These are phyloP conservation scores for Nissolia schottii DNA, from an alignment of 306 rosid species.

Conservation along the genomic window DNA sequence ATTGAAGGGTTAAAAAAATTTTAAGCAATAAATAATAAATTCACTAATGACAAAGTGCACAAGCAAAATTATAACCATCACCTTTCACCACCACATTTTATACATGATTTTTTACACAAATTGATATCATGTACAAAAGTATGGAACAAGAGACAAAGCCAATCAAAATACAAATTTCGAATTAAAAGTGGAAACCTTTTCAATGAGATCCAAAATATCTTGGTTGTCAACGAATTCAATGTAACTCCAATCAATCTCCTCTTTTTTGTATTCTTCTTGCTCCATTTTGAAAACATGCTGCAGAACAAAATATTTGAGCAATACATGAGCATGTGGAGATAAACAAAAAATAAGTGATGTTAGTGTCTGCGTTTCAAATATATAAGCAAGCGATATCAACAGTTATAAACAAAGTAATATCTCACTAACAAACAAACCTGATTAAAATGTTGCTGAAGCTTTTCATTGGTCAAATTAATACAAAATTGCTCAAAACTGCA, in stretches of 20 bases:
- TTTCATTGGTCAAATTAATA: constrained; percentile 85
- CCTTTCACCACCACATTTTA: background rate
- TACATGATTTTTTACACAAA: background rate
- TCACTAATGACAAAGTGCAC: background rate
- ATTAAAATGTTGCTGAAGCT: constrained; percentile 90
- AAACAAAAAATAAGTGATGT: background rate
- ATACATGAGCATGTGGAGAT: background rate
- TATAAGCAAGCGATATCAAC: background rate
- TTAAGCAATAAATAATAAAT: background rate
- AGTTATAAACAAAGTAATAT: constrained; percentile 9
- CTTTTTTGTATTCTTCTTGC: constrained; percentile 89
- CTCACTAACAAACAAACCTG: constrained; percentile 51
- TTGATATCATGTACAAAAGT: background rate
- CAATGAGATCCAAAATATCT: constrained; percentile 82
- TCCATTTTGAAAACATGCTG: constrained; percentile 98
- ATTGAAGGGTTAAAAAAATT: background rate
- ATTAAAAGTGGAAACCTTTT: constrained; percentile 54
- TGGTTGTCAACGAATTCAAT: constrained; percentile 86
- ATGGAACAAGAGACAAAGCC: background rate
- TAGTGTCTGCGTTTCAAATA: background rate
- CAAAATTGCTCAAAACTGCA: constrained; percentile 91
- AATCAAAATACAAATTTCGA: background rate
- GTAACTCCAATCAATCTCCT: constrained; percentile 94
- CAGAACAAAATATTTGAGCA: constrained; percentile 18
- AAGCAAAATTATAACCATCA: background rate